phyloP scores from a whole-genome alignment of 768 basidiomycete species.

The Baorangia bicolor region DNA sequence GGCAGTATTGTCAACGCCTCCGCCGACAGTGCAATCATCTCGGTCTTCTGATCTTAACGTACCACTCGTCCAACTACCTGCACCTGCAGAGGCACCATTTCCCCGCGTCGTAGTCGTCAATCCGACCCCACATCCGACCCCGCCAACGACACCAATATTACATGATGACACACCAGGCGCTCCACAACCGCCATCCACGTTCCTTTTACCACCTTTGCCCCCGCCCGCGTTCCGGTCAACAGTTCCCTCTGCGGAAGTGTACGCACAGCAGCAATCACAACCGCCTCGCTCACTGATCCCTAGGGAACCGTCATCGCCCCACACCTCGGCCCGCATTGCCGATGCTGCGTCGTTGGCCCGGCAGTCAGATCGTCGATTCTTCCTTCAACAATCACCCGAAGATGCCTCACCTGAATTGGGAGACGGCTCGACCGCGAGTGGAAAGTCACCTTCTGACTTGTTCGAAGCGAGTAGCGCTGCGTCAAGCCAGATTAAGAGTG shows the following conservation, averaged over 20 bases:
- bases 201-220: slow-evolving; percentile 33
- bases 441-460: slow-evolving; percentile 33
- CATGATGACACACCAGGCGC: slow-evolving; percentile 21
- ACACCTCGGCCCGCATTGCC: slow-evolving; percentile 8
- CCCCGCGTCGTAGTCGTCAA: slow-evolving; percentile 69
- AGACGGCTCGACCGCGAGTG: slow-evolving; percentile 31
- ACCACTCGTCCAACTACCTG: slow-evolving; percentile 31
- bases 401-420: slow-evolving; percentile 37
- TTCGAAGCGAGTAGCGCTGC: slow-evolving; percentile 37
- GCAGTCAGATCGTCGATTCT: slow-evolving; percentile 42
- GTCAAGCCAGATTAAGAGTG: slow-evolving; percentile 31
- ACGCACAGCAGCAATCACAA: slow-evolving; percentile 18
- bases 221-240: slow-evolving; percentile 19
- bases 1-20: slow-evolving; percentile 4
- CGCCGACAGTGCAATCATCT: slow-evolving; percentile 1
- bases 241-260: not conserved
- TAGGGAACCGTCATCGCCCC: not conserved
- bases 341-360: slow-evolving; percentile 33
- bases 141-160: slow-evolving; percentile 64
- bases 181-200: slow-evolving; percentile 26
- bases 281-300: slow-evolving; percentile 12
- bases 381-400: slow-evolving; percentile 45
- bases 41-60: slow-evolving; percentile 18
- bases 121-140: slow-evolving; percentile 77
- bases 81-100: slow-evolving; percentile 31